A percentile compares a stretch with the other conserved stretches of the same genome.
Evolutionary conservation across 2,329 filamentous ascomycete species (phyloP).

Genomic region (Raffaelea albimanens): DNA sequence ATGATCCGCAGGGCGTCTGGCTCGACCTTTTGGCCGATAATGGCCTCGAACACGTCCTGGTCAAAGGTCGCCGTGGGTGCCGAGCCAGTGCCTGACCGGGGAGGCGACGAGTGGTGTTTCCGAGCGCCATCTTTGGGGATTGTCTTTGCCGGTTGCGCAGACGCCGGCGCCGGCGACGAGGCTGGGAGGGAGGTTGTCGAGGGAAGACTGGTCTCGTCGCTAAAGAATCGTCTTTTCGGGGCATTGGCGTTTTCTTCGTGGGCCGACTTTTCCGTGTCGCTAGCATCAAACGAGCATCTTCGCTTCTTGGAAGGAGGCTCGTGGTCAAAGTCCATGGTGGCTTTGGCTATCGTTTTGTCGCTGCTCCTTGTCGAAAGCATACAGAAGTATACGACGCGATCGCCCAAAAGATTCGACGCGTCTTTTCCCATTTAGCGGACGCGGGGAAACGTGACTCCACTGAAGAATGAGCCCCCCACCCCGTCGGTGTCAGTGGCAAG

Average conservation of each 20-base stretch:
- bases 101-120: constrained; percentile 2
- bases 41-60: constrained; percentile 45
- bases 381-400: too few relatives aligned
- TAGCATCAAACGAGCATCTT: constrained; percentile 13
- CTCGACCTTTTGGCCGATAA: constrained; percentile 48
- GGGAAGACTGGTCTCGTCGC: constrained; percentile 16
- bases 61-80: constrained; percentile 37
- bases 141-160: constrained; percentile 16
- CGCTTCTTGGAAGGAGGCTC: constrained; percentile 26
- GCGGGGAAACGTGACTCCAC: too few relatives aligned
- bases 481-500: too few relatives aligned
- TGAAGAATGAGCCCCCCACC: too few relatives aligned
- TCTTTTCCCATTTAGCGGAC: too few relatives aligned
- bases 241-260: constrained; percentile 5
- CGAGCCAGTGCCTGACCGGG: not conserved
- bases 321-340: constrained; percentile 28
- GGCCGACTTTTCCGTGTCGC: not conserved
- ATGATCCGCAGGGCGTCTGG: constrained; percentile 39
- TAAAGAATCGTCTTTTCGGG: constrained; percentile 38
- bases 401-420: too few relatives aligned
- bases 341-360: too few relatives aligned
- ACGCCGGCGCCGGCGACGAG: not conserved
- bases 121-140: not conserved
- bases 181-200: constrained; percentile 2
- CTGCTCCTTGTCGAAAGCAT: too few relatives aligned